Conservation (phyloP, 2,329 filamentous ascomycete genomes). For the Phialemonium atrogriseum region DNA sequence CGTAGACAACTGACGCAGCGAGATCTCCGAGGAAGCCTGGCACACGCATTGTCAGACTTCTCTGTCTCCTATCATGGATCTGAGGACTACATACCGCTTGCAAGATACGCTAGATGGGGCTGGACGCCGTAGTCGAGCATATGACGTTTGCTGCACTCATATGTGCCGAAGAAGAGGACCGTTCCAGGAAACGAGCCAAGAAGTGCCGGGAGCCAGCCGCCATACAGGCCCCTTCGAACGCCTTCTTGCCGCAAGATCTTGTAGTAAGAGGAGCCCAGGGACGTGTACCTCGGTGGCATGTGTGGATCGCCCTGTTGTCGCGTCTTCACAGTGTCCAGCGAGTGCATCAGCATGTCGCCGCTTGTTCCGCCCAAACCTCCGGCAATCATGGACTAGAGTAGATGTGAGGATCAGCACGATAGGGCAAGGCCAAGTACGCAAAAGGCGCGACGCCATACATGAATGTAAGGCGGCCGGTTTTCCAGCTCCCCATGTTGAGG, state of each 20-base stretch:
- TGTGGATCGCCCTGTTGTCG: slow-evolving; percentile 94
- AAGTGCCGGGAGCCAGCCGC: slow-evolving; percentile 86
- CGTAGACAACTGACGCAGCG: slow-evolving; percentile 86
- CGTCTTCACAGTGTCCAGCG: slow-evolving; percentile 96
- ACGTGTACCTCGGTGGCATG: slow-evolving; percentile 85
- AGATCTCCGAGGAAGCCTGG: slow-evolving; percentile 87
- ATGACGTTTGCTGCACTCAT: slow-evolving; percentile 87
- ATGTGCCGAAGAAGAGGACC: slow-evolving; percentile 89
- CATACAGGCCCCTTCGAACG: slow-evolving; percentile 75
- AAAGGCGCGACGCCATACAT: slow-evolving; percentile 39
- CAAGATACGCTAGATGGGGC: slow-evolving; percentile 76
- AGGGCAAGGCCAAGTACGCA: slow-evolving; percentile 6
- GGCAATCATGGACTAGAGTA: slow-evolving; percentile 76
- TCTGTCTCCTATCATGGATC: too few species aligned
- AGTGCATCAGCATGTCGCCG: slow-evolving; percentile 98
- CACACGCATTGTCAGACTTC: slow-evolving; percentile 2
- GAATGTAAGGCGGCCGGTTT: slow-evolving; percentile 52
- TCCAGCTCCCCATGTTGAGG: slow-evolving; percentile 39
- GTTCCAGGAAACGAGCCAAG: slow-evolving; percentile 90
- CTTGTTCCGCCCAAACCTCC: slow-evolving; percentile 88
- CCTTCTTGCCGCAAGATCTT: slow-evolving; percentile 94
- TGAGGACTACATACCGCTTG: slow-evolving; percentile 63
- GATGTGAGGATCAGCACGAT: slow-evolving; percentile 7
- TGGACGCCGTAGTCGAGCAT: slow-evolving; percentile 80
- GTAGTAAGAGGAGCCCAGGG: slow-evolving; percentile 81